Percentiles rank a stretch among this genome's conserved stretches.
phyloP scores from a whole-genome alignment of 1,284 basidiomycete genomes.

The Rugiboletus extremiorientalis region DNA sequence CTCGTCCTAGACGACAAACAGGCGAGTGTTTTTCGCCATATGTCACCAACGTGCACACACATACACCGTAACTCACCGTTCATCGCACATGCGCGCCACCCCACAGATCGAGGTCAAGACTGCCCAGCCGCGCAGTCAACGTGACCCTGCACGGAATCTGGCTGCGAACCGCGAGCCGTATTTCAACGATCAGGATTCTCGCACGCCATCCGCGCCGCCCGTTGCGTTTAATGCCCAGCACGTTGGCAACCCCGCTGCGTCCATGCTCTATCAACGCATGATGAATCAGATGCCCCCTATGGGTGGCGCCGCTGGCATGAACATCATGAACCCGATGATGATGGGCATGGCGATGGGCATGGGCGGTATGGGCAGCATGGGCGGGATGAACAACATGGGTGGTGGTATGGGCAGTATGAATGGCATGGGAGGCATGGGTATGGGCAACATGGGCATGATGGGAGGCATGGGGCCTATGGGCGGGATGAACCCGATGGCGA shows the following conservation, averaged over 20 bases:
- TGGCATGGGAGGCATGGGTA: slow-evolving; percentile 36
- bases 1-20: slow-evolving; percentile 79
- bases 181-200: slow-evolving; percentile 35
- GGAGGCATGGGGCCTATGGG: slow-evolving; percentile 37
- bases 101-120: slow-evolving; percentile 87
- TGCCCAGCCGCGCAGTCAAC: slow-evolving; percentile 74
- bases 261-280: slow-evolving; percentile 57
- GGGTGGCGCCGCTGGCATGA: slow-evolving; percentile 33
- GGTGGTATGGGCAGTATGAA: slow-evolving; percentile 26
- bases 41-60: neutral
- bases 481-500: slow-evolving; percentile 33
- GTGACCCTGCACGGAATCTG: slow-evolving; percentile 48
- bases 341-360: slow-evolving; percentile 40
- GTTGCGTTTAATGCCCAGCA: slow-evolving; percentile 37
- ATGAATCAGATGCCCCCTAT: slow-evolving; percentile 54
- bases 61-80: neutral
- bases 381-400: slow-evolving; percentile 33
- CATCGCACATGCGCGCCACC: neutral
- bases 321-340: slow-evolving; percentile 40
- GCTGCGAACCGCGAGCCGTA: slow-evolving; percentile 26
- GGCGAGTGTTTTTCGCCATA: slow-evolving; percentile 40
- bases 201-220: slow-evolving; percentile 28
- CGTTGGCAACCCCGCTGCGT: slow-evolving; percentile 45
- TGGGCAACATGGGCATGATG: slow-evolving; percentile 40
- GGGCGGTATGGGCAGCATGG: slow-evolving; percentile 38